Evolutionary conservation across 2,329 filamentous ascomycete species (phyloP).

Genomic region (Fusarium neocosmosporiellum): DNA sequence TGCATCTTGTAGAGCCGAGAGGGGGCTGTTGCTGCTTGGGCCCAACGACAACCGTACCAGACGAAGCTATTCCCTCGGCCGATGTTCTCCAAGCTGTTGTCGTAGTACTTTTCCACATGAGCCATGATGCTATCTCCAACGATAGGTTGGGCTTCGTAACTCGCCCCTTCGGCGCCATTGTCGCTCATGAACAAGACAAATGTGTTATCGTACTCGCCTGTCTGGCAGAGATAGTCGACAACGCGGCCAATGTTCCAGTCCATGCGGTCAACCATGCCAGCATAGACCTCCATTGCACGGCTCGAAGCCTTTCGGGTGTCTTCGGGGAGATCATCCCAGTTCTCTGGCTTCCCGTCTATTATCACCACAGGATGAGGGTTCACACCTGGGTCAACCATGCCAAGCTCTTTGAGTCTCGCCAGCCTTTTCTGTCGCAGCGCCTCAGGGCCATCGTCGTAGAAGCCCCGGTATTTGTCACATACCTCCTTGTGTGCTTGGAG

Average conservation of each 20-base stretch:
- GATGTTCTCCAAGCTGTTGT: conserved; percentile 62
- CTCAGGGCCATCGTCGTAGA: conserved; percentile 46
- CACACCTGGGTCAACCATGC: neutral
- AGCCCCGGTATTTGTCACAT: conserved; percentile 32
- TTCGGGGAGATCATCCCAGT: conserved; percentile 37
- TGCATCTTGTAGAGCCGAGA: conserved; percentile 49
- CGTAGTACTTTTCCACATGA: conserved; percentile 53
- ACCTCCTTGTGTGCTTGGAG: neutral
- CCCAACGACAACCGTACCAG: conserved; percentile 70
- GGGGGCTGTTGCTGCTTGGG: conserved; percentile 51
- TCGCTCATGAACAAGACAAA: conserved; percentile 73
- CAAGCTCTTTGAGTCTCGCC: neutral
- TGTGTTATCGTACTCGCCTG: conserved; percentile 71
- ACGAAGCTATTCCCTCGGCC: conserved; percentile 67
- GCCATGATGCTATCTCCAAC: neutral
- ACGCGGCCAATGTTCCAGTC: conserved; percentile 70
- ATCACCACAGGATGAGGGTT: neutral
- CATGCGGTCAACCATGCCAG: conserved; percentile 72
- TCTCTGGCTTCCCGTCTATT: neutral
- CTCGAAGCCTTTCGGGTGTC: conserved; percentile 36
- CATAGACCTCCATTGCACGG: conserved; percentile 69
- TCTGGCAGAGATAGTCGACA: conserved; percentile 64
- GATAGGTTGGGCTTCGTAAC: conserved; percentile 43
- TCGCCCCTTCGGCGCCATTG: conserved; percentile 71
- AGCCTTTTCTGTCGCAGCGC: neutral